Base-by-base conservation (phyloP, 2,329 filamentous ascomycete genomes). In the Penicillium sp. region DNA sequence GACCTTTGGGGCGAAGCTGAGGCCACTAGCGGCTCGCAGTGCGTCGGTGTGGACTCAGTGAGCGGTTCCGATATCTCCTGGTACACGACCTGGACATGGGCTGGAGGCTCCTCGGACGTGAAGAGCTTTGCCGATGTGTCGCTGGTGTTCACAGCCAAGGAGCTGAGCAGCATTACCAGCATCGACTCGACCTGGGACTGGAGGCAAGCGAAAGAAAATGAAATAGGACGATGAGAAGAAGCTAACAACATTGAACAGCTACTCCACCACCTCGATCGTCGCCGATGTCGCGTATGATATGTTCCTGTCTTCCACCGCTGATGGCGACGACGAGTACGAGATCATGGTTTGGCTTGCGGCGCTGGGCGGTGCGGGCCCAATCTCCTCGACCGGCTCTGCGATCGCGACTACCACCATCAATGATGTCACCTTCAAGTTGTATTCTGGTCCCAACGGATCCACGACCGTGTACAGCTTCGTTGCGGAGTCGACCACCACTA, bases 301-400 rank as follows among this genome's bases (percentile, higher is more conserved):
- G 50, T 88, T 88, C 74, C 84, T 84, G 8, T 67, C 71, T 27
- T 76, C 80, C 43, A 76, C 76, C 19, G 77, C 82, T 1, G 72
- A 73, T 29, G 78, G 76, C 43, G 68, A 62, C 47, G 68, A 78
- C n/a, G 76, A 84, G 64, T 87, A 84, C 66, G 86, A 88, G 72
- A 76, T 88, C 64, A 89, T 89, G 86, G 79, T 89, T 62, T 89
- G 86, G 86, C 76, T 87, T 46, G 81, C 77, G 3, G 82, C 82
- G 29, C 71, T 86, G 45, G 84, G 82, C 26, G 81, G 81, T 50
- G 83, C 82, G 2, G 83, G 84, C 5, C 83, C 84, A 24, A 85
- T 87, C 75, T 74, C 72, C 9, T 71, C 69, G 21, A 72, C 67
- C 1, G 84, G 84, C 50, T 75, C 73, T 19, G 64, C 82, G 6